These are phyloP conservation scores for Venturia nashicola DNA, from an alignment of 2,329 filamentous ascomycete genomes.

Conservation along the genomic window DNA sequence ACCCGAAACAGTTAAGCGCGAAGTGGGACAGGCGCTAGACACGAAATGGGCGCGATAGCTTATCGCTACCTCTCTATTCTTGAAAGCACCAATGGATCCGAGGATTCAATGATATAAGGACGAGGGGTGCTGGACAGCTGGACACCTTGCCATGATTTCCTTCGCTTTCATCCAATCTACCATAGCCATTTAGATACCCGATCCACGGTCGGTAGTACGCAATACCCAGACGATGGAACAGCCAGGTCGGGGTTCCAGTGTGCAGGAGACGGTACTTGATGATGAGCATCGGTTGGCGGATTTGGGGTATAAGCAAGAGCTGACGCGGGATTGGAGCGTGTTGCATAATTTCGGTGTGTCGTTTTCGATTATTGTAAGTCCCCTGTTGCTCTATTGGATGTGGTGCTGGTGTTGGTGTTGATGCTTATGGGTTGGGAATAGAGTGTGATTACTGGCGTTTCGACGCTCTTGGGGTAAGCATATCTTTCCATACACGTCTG, in stretches of 20 bases:
- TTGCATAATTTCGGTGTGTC: constrained; percentile 50
- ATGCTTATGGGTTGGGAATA: constrained; percentile 17
- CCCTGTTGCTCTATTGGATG: constrained; percentile 19
- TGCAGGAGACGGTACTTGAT: neutral
- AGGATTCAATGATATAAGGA: neutral
- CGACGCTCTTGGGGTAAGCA: constrained; percentile 37
- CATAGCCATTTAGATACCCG: too few species aligned
- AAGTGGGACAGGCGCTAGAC: neutral
- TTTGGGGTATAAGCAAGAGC: constrained; percentile 48
- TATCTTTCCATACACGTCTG: neutral
- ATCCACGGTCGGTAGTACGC: neutral
- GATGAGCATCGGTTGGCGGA: constrained; percentile 42
- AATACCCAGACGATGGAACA: neutral
- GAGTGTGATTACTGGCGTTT: constrained; percentile 47
- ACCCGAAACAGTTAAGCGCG: neutral
- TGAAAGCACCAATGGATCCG: neutral
- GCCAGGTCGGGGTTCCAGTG: neutral
- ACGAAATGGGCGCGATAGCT: neutral
- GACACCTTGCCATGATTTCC: neutral
- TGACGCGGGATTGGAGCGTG: constrained; percentile 45
- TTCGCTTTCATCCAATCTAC: neutral
- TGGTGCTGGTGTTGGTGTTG: constrained; percentile 5
- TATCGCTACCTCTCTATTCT: neutral
- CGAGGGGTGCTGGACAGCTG: neutral
- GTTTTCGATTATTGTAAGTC: constrained; percentile 41